A percentile compares a stretch with the other conserved stretches of the same genome.
These are phyloP conservation scores for Flammula alnicola DNA, from an alignment of 1,284 basidiomycete species.

Conservation along the genomic window DNA sequence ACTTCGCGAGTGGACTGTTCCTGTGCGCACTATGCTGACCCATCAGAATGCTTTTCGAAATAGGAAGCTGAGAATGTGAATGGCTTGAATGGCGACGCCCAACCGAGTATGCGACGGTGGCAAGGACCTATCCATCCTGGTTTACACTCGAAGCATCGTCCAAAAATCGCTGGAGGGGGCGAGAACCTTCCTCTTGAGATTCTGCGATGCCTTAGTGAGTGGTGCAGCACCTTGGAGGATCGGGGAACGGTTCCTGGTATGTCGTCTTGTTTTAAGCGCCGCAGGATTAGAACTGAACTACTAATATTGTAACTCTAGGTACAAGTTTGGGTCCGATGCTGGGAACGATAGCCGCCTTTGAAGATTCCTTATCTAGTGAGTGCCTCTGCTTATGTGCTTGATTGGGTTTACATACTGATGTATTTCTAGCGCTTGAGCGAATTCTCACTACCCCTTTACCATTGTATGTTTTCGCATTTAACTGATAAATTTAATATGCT, in stretches of 20 bases:
- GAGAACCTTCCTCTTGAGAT: slow-evolving; percentile 57
- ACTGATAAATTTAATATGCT: slow-evolving; percentile 24
- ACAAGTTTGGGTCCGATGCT: slow-evolving; percentile 56
- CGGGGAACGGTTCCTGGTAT: slow-evolving; percentile 55
- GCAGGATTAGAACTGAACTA: background rate
- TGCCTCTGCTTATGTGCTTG: slow-evolving; percentile 5
- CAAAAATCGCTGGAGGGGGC: slow-evolving; percentile 36
- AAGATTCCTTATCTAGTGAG: slow-evolving; percentile 57
- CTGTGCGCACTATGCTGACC: too few relatives aligned
- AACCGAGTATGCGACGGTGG: slow-evolving; percentile 36
- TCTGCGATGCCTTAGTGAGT: slow-evolving; percentile 57
- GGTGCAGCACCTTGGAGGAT: slow-evolving; percentile 61
- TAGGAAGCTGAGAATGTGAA: too few relatives aligned
- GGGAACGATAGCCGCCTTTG: slow-evolving; percentile 51
- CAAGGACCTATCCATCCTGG: slow-evolving; percentile 34
- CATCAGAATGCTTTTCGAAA: too few relatives aligned
- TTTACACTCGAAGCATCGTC: slow-evolving; percentile 34
- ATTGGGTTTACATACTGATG: background rate
- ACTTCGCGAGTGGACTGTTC: too few relatives aligned
- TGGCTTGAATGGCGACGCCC: too few relatives aligned
- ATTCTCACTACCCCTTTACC: slow-evolving; percentile 68
- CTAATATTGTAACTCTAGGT: slow-evolving; percentile 34
- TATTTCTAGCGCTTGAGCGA: slow-evolving; percentile 50
- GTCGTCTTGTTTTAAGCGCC: slow-evolving; percentile 12
- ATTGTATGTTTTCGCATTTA: slow-evolving; percentile 47